A percentile compares a stretch with the other conserved stretches of the same genome.
These are phyloP conservation scores for Termitomyces sp. DNA, from an alignment of 768 basidiomycete species.

Conservation along the genomic window DNA sequence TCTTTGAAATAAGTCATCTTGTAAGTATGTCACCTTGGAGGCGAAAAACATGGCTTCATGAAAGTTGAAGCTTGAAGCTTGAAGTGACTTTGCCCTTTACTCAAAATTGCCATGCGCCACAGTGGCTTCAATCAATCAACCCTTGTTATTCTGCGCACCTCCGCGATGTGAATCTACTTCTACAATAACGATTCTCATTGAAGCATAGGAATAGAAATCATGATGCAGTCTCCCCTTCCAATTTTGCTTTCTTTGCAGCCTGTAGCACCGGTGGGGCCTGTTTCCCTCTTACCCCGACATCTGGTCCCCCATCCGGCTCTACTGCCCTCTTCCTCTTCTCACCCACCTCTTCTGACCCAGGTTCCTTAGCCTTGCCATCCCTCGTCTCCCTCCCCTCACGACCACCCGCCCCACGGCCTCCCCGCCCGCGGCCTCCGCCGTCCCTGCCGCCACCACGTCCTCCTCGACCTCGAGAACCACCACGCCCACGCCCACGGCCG, in stretches of 20 bases:
- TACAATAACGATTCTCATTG: neutral
- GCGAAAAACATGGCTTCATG: no score
- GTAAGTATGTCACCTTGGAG: no score
- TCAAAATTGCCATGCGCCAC: no score
- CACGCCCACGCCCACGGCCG: conserved; percentile 19
- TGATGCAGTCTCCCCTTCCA: conserved; percentile 24
- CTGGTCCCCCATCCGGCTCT: conserved; percentile 74
- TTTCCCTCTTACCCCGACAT: conserved; percentile 58
- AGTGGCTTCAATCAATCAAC: no score
- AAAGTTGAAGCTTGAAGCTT: no score
- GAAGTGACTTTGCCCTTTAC: no score
- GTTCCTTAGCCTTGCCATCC: conserved; percentile 22
- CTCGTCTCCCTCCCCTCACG: conserved; percentile 38
- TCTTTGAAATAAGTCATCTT: no score
- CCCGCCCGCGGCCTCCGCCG: conserved; percentile 37
- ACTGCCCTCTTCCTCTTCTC: conserved; percentile 75
- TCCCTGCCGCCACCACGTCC: conserved; percentile 44
- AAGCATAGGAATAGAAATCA: conserved; percentile 2
- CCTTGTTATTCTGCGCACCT: neutral
- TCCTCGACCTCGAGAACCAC: conserved; percentile 16
- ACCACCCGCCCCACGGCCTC: conserved; percentile 27
- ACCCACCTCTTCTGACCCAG: conserved; percentile 43
- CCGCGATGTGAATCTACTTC: neutral
- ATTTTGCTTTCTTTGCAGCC: conserved; percentile 40
- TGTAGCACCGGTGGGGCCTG: conserved; percentile 49